These are phyloP conservation scores for Kockovaella imperatae DNA, from an alignment of 768 basidiomycete species.

Conservation along the genomic window DNA sequence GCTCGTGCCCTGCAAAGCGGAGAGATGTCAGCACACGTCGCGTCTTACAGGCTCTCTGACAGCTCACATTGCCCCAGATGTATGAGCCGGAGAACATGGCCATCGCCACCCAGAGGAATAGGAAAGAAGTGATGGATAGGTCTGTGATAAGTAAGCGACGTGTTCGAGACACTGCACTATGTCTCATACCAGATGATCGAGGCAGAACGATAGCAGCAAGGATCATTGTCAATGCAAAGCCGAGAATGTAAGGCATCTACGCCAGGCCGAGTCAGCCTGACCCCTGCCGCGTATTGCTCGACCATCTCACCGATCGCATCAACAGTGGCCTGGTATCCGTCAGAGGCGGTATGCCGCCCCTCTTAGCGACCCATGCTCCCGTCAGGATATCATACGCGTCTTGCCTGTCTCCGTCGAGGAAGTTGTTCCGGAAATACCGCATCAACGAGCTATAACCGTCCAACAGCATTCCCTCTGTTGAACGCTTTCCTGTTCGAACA, in stretches of 20 bases:
- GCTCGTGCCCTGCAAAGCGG: conserved; percentile 62
- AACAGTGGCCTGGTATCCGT: conserved; percentile 72
- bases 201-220: conserved; percentile 78
- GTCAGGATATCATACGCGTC: conserved; percentile 93
- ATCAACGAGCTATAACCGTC: conserved; percentile 77
- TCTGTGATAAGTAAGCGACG: conserved; percentile 49
- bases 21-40: not conserved
- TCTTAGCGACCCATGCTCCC: conserved; percentile 79
- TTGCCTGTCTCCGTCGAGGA: conserved; percentile 87
- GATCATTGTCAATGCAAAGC: conserved; percentile 79
- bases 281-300: not conserved
- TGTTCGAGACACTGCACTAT: no score
- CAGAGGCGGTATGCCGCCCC: conserved; percentile 62
- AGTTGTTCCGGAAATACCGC: conserved; percentile 92
- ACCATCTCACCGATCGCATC: conserved; percentile 64
- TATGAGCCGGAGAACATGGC: conserved; percentile 55
- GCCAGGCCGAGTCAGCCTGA: conserved; percentile 7
- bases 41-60: not conserved
- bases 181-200: conserved; percentile 66
- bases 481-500: conserved; percentile 84
- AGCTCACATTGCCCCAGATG: conserved; percentile 52
- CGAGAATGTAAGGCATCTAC: conserved; percentile 75
- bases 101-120: conserved; percentile 67
- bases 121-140: conserved; percentile 76
- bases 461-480: conserved; percentile 66